Percentiles rank a stretch among this genome's conserved stretches.
Evolutionary conservation across 345 rosid genomes (phyloP).

Genomic region (Bretschneidera sinensis): DNA sequence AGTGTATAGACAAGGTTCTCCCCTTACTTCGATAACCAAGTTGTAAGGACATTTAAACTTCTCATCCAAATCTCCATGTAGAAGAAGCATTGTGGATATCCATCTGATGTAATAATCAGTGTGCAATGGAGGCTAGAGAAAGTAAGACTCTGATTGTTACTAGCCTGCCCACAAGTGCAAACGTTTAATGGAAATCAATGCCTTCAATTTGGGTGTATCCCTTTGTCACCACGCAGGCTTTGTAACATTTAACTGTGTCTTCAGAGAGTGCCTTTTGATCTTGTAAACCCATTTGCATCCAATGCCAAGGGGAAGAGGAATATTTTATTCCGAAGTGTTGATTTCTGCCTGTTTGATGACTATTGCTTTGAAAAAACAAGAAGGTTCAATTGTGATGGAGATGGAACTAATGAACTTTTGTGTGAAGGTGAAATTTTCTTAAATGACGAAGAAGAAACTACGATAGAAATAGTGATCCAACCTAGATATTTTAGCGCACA

Average conservation of each 20-base stretch:
- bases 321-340: too few species aligned
- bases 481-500: too few species aligned
- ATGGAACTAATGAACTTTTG: too few species aligned
- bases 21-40: neutral
- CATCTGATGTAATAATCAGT: neutral
- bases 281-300: neutral
- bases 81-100: constrained; percentile 1
- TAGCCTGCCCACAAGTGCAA: neutral
- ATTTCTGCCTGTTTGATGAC: too few species aligned
- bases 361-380: too few species aligned
- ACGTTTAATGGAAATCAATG: neutral
- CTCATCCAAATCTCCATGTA: neutral
- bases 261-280: neutral
- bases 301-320: too few species aligned
- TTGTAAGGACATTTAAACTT: neutral
- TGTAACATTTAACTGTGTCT: neutral
- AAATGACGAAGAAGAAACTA: too few species aligned
- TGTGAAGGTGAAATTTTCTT: too few species aligned
- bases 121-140: too few species aligned
- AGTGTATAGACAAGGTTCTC: neutral
- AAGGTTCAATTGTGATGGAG: too few species aligned
- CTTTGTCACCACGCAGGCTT: neutral
- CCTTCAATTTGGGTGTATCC: neutral
- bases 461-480: too few species aligned
- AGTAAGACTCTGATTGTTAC: too few species aligned